Evolutionary conservation across 257 asterid genomes (phyloP), one percentile per base, ranked within the genome.

Genomic region (Lantana camara): DNA sequence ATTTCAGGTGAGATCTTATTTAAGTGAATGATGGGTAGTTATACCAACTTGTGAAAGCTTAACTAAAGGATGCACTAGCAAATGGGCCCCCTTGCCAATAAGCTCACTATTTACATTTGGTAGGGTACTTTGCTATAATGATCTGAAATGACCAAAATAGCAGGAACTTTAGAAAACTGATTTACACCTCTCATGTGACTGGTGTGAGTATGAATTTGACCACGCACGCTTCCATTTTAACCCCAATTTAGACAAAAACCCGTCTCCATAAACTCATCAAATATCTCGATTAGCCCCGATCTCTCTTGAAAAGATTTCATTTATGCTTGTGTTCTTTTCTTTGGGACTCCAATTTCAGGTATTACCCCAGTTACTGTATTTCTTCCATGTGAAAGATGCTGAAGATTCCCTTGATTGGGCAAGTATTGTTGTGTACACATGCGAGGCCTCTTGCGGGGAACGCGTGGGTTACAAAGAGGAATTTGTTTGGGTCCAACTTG

Each of bases 341-440:
- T 27, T 27, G 2, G 32, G 32, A 27, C 2, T 27, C 32, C 32
- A 27, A 37, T 76, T 68, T 19, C 82, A 94, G 97, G 79, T 88
- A 23, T 73, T 94, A 74, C 97, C 99, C 7, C 99, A 90, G 64
- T 63, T 94, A 40, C 85, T 88, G 21, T 90, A 84, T 63, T 94
- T 82, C 74, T 90, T 90, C 74, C 86, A 89, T 57, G 95, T 87
- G 79, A 70, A 83, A 59, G 89, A 94, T 59, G 75, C 67, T 9
- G 83, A 46, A 34, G 81, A 81, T 57, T 90, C 99, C 67, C 89
- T 85, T 3, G 99, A 94, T 56, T 94, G 97, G 99, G 90, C 99
- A 44, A 86, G 90, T 37, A 80, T 94, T 40, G 87, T 59, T 66
- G 89, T 85, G 29, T 94, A 88, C 68, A 83, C 97, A 5, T 90